These are phyloP conservation scores for Bacidia gigantensis DNA, from an alignment of 495 filamentous ascomycete species.

Conservation along the genomic window DNA sequence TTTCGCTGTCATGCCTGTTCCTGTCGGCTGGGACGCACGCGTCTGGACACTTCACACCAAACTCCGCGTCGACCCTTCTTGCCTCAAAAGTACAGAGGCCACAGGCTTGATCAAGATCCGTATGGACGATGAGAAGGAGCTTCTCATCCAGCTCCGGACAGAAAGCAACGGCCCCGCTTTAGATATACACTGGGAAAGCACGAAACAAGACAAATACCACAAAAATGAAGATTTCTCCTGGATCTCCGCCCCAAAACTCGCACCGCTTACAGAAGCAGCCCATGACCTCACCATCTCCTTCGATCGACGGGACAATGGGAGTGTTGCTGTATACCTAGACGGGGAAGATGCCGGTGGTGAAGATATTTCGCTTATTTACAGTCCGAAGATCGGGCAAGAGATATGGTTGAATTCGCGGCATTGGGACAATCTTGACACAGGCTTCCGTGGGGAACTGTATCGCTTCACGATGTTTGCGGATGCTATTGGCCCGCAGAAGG, in stretches of 20 bases:
- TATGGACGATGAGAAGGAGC: constrained; percentile 6
- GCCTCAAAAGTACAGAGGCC: background rate
- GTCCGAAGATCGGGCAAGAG: constrained; percentile 6
- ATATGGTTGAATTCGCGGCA: constrained; percentile 7
- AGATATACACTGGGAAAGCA: constrained; percentile 4
- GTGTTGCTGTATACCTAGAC: constrained; percentile 1
- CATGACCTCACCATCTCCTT: constrained; percentile 2
- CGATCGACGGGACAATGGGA: constrained; percentile 2
- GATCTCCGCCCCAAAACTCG: background rate
- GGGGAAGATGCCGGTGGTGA: background rate
- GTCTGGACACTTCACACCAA: constrained; percentile 3
- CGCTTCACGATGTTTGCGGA: constrained; percentile 8
- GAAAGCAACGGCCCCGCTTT: constrained; percentile 1
- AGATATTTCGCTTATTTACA: background rate
- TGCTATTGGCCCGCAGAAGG: background rate
- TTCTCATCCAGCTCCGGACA: constrained; percentile 4
- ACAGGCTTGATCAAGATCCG: constrained; percentile 4
- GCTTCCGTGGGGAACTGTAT: constrained; percentile 3
- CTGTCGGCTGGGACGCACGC: constrained; percentile 5
- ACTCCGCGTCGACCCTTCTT: background rate
- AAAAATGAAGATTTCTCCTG: background rate
- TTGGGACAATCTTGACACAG: constrained; percentile 5
- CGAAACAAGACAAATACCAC: background rate
- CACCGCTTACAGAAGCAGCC: background rate
- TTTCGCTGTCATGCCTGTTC: constrained; percentile 5